These are phyloP conservation scores for button mushroom (Agaricus bisporus) DNA, from an alignment of 768 basidiomycete species.

Conservation along the genomic window DNA sequence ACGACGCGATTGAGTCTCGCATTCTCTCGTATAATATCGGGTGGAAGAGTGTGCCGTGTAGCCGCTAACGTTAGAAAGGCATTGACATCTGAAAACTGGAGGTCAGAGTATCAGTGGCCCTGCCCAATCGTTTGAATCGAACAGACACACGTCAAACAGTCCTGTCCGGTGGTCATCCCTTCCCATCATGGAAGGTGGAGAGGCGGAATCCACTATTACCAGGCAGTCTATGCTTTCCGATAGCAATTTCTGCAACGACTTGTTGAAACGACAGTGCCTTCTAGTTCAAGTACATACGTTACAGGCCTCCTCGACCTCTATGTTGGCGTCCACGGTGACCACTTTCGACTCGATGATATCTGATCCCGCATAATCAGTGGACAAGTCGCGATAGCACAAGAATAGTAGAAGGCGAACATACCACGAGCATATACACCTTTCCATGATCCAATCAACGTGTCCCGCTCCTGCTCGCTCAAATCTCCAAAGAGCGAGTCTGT, in stretches of 20 bases:
- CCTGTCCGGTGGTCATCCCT: constrained; percentile 36
- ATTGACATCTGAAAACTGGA: constrained; percentile 78
- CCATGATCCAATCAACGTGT: constrained; percentile 58
- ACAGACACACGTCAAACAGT: constrained; percentile 64
- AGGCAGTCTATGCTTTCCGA: constrained; percentile 61
- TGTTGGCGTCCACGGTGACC: constrained; percentile 61
- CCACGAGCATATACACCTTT: constrained; percentile 49
- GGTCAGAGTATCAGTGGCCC: neutral
- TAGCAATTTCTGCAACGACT: neutral
- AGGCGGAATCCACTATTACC: constrained; percentile 34
- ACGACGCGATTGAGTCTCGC: constrained; percentile 64
- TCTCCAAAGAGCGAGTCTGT: constrained; percentile 15
- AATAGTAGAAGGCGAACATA: constrained; percentile 18
- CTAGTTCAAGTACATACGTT: constrained; percentile 40
- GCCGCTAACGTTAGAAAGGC: constrained; percentile 84
- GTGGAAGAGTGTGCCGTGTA: constrained; percentile 61
- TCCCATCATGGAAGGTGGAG: constrained; percentile 11
- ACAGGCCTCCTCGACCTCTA: constrained; percentile 77
- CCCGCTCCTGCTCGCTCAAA: constrained; percentile 22
- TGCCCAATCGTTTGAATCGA: neutral
- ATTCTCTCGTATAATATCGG: constrained; percentile 55
- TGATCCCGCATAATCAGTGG: constrained; percentile 17
- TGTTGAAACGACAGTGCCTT: neutral
- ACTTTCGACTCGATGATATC: constrained; percentile 69
- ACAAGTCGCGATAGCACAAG: neutral